phyloP scores from a whole-genome alignment of 305 asterid species.

The Fraxinus albicans region DNA sequence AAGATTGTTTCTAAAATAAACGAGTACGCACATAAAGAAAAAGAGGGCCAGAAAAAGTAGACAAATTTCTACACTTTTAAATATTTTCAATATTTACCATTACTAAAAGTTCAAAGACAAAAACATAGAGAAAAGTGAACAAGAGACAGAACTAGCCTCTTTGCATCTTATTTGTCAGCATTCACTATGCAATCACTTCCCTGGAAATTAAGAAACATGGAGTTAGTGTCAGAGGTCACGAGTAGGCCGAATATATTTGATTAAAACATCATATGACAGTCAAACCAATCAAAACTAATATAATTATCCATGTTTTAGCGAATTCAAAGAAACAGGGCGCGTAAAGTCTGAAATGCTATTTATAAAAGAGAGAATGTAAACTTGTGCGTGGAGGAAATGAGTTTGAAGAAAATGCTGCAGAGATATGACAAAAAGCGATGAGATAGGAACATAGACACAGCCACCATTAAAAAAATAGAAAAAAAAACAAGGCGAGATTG shows the following conservation, averaged over 20 bases:
- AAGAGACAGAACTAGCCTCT: not conserved
- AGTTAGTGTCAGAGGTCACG: not conserved
- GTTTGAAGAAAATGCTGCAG: not conserved
- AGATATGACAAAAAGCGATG: not conserved
- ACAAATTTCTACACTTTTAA: not conserved
- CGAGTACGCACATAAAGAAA: not conserved
- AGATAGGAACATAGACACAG: not conserved
- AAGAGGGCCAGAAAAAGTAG: not conserved
- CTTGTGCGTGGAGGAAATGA: not conserved
- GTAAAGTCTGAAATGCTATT: not conserved
- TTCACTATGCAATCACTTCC: not conserved
- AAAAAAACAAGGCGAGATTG: not conserved
- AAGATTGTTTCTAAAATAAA: not conserved
- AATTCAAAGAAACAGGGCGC: not conserved
- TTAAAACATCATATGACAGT: not conserved
- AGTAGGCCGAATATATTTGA: not conserved
- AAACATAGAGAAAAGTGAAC: not conserved
- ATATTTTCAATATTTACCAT: not conserved
- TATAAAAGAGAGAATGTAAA: not conserved
- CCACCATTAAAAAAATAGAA: not conserved
- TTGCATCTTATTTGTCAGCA: not conserved
- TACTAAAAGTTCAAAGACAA: not conserved
- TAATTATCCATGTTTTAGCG: not conserved
- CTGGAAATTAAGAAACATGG: not conserved
- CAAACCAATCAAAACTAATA: not conserved